phyloP scores from a whole-genome alignment of 441 rosid species.

The Adansonia gregorii region DNA sequence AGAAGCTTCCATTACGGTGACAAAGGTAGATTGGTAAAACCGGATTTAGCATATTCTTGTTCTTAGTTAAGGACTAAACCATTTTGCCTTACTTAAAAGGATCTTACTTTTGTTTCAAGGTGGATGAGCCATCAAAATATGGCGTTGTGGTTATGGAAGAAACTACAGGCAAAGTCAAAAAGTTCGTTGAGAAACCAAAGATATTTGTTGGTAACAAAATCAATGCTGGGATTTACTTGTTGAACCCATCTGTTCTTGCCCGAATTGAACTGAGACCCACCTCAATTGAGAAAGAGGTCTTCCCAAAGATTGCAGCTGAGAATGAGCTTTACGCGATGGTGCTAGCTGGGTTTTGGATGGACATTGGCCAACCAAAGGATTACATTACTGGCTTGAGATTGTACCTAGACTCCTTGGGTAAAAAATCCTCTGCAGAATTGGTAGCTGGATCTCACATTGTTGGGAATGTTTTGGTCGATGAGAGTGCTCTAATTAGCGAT shows the following conservation, averaged over 20 bases:
- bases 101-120: conserved; percentile 33
- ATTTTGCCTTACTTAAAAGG: neutral
- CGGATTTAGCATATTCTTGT: neutral
- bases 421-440: conserved; percentile 35
- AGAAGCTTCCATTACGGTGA: conserved; percentile 69
- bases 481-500: conserved; percentile 49
- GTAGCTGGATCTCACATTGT: conserved; percentile 43
- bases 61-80: neutral
- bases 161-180: conserved; percentile 49
- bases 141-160: conserved; percentile 65
- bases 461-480: conserved; percentile 56
- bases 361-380: conserved; percentile 64
- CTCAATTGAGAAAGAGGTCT: conserved; percentile 67
- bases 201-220: conserved; percentile 68
- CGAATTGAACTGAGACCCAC: conserved; percentile 58
- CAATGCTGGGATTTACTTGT: conserved; percentile 63
- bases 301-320: conserved; percentile 61
- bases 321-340: conserved; percentile 62
- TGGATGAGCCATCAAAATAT: conserved; percentile 68
- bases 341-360: conserved; percentile 73
- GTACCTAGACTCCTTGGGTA: conserved; percentile 49
- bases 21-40: conserved; percentile 49
- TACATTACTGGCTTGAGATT: conserved; percentile 57
- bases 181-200: conserved; percentile 64
- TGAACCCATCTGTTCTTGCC: conserved; percentile 62